Conservation (phyloP, 2,329 filamentous ascomycete species). For the Phialophora macrospora region DNA sequence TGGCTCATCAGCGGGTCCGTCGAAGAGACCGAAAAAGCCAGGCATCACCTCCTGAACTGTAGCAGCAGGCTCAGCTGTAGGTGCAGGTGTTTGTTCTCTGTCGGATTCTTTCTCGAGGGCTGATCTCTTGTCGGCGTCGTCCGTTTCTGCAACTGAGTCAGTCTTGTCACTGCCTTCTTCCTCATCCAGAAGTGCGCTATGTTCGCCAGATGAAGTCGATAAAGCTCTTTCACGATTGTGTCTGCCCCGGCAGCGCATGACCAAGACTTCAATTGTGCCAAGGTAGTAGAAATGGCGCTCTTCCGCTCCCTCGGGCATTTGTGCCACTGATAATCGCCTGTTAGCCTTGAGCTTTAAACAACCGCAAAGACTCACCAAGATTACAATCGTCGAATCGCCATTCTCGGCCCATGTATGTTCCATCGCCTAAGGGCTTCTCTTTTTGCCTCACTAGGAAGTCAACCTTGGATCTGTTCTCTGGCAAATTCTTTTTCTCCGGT, state of each 20-base stretch:
- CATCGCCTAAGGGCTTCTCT: slow-evolving; percentile 55
- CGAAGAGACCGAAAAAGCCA: slow-evolving; percentile 28
- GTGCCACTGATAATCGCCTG: slow-evolving; percentile 20
- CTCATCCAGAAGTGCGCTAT: slow-evolving; percentile 33
- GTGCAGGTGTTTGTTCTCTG: not conserved
- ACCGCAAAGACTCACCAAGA: slow-evolving; percentile 47
- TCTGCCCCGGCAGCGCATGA: slow-evolving; percentile 40
- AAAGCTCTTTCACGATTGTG: slow-evolving; percentile 19
- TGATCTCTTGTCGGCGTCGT: not conserved
- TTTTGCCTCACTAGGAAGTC: slow-evolving; percentile 60
- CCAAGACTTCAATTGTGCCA: slow-evolving; percentile 43
- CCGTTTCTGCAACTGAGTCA: slow-evolving; percentile 5
- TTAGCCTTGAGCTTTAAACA: slow-evolving; percentile 11
- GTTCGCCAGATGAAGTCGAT: slow-evolving; percentile 34
- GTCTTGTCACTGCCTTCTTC: slow-evolving; percentile 29
- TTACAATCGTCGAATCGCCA: slow-evolving; percentile 60
- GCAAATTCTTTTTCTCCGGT: slow-evolving; percentile 40
- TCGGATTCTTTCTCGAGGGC: not conserved
- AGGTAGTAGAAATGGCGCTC: slow-evolving; percentile 40
- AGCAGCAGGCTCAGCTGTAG: slow-evolving; percentile 5
- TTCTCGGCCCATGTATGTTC: slow-evolving; percentile 56
- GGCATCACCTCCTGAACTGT: slow-evolving; percentile 14
- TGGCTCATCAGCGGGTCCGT: slow-evolving; percentile 31
- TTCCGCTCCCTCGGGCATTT: slow-evolving; percentile 29
- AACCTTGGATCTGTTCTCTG: slow-evolving; percentile 47